Evolutionary conservation across 345 rosid species (phyloP).

Genomic region (Ceriops decandra): DNA sequence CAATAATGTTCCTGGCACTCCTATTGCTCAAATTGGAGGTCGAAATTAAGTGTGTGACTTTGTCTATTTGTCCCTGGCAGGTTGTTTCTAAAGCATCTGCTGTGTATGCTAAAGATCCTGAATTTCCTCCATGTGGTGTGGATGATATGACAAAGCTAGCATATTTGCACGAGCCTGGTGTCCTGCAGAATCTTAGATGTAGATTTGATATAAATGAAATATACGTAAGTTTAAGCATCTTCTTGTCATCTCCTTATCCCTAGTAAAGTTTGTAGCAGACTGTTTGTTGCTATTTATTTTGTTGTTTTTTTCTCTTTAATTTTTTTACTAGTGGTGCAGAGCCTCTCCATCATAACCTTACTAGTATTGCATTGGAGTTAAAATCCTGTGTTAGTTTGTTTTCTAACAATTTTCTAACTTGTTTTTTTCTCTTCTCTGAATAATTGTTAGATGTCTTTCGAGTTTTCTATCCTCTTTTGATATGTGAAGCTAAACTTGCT

Average conservation of each 20-base stretch:
- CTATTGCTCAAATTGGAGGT: conserved; percentile 11
- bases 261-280: no score
- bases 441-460: not conserved
- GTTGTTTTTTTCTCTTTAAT: no score
- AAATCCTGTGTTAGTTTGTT: no score
- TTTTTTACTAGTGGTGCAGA: no score
- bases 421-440: not conserved
- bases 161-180: conserved; percentile 34
- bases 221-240: conserved; percentile 20
- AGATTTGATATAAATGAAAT: conserved; percentile 31
- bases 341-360: no score
- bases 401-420: not conserved
- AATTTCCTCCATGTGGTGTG: conserved; percentile 26
- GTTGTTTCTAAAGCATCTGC: conserved; percentile 23
- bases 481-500: not conserved
- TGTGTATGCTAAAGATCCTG: conserved; percentile 28
- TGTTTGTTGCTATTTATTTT: no score
- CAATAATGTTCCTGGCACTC: not conserved
- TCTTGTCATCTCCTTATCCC: not conserved
- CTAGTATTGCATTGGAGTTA: no score
- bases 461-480: not conserved
- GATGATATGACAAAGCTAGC: conserved; percentile 37
- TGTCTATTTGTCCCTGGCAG: conserved; percentile 9
- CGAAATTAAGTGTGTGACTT: conserved; percentile 6
- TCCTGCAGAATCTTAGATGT: conserved; percentile 24